Evolutionary conservation across 768 basidiomycete species (phyloP).

Genomic region (Termitomyces heimii): DNA sequence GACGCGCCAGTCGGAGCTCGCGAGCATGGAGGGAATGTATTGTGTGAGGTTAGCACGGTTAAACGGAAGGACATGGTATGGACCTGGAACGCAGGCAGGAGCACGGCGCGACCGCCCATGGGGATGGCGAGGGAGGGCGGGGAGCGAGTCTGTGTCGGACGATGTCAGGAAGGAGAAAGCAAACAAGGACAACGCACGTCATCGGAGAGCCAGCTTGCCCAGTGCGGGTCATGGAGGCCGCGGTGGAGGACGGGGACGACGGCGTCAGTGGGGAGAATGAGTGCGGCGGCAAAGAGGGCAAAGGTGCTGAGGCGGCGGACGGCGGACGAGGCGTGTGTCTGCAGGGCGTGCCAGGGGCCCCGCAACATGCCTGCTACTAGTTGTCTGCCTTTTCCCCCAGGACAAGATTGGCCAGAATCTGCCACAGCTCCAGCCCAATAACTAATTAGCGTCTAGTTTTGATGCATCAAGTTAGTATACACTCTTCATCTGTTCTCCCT

Average conservation of each 20-base stretch:
- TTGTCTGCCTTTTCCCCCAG: constrained; percentile 82
- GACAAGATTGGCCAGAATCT: too few species aligned
- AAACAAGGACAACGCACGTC: constrained; percentile 48
- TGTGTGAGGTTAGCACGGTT: constrained; percentile 16
- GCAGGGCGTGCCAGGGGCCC: constrained; percentile 81
- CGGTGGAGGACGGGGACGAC: constrained; percentile 62
- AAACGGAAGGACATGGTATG: background rate
- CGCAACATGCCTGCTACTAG: constrained; percentile 66
- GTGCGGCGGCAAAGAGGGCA: constrained; percentile 66
- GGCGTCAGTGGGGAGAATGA: constrained; percentile 66
- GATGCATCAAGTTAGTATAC: too few species aligned
- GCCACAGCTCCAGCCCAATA: too few species aligned
- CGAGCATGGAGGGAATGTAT: constrained; percentile 78
- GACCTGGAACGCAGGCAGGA: constrained; percentile 73
- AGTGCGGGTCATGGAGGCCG: constrained; percentile 64
- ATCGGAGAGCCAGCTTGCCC: constrained; percentile 68
- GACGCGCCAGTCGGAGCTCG: constrained; percentile 77
- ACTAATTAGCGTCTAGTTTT: too few species aligned
- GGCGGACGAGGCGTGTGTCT: constrained; percentile 41
- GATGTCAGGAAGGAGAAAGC: constrained; percentile 20
- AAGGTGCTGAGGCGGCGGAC: constrained; percentile 53
- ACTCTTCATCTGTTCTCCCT: too few species aligned
- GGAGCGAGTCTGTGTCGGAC: constrained; percentile 54
- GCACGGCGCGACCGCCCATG: constrained; percentile 65
- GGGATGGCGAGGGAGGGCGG: constrained; percentile 70